Percentiles rank a stretch among this genome's conserved stretches.
Evolutionary conservation across 2,329 filamentous ascomycete species (phyloP).

Genomic region (Nemania sp.): DNA sequence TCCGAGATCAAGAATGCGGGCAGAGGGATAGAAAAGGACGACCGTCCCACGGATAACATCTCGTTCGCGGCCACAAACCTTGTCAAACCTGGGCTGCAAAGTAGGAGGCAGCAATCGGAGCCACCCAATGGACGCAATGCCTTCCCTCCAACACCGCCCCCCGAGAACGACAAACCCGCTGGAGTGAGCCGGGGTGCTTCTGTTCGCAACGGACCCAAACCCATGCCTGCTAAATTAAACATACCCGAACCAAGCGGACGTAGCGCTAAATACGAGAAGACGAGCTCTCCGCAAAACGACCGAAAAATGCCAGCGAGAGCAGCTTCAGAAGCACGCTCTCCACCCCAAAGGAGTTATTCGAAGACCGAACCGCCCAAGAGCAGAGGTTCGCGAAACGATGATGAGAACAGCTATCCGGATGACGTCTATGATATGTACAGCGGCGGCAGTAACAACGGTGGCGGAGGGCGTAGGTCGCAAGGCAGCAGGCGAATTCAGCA

Average conservation of each 20-base stretch:
- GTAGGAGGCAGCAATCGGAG: constrained; percentile 83
- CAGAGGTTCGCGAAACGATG: constrained; percentile 54
- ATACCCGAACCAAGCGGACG: constrained; percentile 59
- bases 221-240: constrained; percentile 65
- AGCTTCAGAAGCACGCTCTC: constrained; percentile 51
- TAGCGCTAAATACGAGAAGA: constrained; percentile 60
- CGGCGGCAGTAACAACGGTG: constrained; percentile 45
- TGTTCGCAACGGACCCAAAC: constrained; percentile 65
- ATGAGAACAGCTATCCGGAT: constrained; percentile 64
- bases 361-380: constrained; percentile 45
- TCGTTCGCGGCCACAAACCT: constrained; percentile 93
- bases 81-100: constrained; percentile 82
- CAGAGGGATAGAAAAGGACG: constrained; percentile 67
- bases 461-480: constrained; percentile 44
- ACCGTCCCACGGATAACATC: constrained; percentile 80
- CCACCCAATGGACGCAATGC: constrained; percentile 78
- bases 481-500: constrained; percentile 53
- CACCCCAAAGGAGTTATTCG: constrained; percentile 50
- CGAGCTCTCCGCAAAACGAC: constrained; percentile 50
- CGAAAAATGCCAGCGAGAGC: constrained; percentile 44
- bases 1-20: constrained; percentile 75
- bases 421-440: constrained; percentile 71
- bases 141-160: constrained; percentile 98
- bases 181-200: constrained; percentile 59
- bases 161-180: constrained; percentile 74